A percentile compares a stretch with the other conserved stretches of the same genome.
Evolutionary conservation across 2,329 filamentous ascomycete species (phyloP).

Genomic region (Arthroderma uncinatum): DNA sequence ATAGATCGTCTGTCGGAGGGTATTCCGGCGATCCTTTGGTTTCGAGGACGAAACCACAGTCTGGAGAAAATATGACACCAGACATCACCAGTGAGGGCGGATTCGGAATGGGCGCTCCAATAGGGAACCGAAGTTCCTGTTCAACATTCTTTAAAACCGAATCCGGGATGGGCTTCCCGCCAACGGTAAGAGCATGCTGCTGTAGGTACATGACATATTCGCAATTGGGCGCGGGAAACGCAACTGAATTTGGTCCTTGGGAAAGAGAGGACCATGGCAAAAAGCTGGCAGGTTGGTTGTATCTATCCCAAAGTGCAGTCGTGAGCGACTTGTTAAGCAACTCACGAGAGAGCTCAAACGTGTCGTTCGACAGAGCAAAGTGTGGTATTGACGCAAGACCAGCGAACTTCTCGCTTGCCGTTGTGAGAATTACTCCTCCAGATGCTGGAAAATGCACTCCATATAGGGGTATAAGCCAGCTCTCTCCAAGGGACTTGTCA

Average conservation of each 20-base stretch:
- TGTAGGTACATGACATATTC: conserved; percentile 84
- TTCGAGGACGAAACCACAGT: conserved; percentile 55
- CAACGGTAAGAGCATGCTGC: conserved; percentile 34
- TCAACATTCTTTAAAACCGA: conserved; percentile 43
- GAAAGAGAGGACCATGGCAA: conserved; percentile 67
- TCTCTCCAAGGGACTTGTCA: conserved; percentile 55
- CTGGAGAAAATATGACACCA: conserved; percentile 52
- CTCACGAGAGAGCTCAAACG: conserved; percentile 47
- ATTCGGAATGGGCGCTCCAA: conserved; percentile 43
- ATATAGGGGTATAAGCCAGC: conserved; percentile 67
- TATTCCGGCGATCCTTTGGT: conserved; percentile 49
- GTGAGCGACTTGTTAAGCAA: conserved; percentile 65
- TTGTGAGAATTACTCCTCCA: conserved; percentile 70
- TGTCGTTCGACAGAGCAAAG: conserved; percentile 51
- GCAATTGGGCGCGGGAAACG: conserved; percentile 59
- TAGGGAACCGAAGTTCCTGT: conserved; percentile 48
- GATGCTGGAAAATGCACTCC: conserved; percentile 78
- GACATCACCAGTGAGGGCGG: conserved; percentile 47
- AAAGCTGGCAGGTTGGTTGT: conserved; percentile 45
- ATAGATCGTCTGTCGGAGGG: conserved; percentile 40
- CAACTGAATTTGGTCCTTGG: conserved; percentile 41
- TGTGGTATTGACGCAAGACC: conserved; percentile 85
- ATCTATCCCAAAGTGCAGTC: conserved; percentile 50
- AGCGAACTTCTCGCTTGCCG: conserved; percentile 87
- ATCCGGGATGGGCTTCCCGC: conserved; percentile 22